phyloP scores from a whole-genome alignment of 2,329 filamentous ascomycete species.

The Calonectria pauciramosa region DNA sequence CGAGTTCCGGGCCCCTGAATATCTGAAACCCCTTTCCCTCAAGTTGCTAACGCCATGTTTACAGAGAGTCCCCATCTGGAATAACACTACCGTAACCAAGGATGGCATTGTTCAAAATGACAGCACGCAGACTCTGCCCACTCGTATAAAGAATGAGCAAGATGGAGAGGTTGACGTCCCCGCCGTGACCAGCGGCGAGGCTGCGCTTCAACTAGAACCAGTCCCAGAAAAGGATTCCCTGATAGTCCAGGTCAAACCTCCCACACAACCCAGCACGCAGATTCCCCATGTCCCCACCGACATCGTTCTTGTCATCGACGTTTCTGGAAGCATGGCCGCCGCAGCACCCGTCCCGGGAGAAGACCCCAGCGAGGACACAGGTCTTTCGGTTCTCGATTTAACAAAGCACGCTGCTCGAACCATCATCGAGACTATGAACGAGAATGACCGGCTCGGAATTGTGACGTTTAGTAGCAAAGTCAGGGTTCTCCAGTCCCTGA shows the following conservation, averaged over 20 bases:
- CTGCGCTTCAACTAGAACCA: slow-evolving; percentile 55
- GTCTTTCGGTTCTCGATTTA: slow-evolving; percentile 69
- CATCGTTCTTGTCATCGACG: slow-evolving; percentile 73
- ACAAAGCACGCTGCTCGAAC: slow-evolving; percentile 72
- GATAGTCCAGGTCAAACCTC: slow-evolving; percentile 62
- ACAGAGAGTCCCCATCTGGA: slow-evolving; percentile 38
- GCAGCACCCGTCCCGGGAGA: slow-evolving; percentile 63
- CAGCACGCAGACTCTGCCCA: slow-evolving; percentile 13
- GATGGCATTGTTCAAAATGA: background rate
- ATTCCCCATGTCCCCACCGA: slow-evolving; percentile 66
- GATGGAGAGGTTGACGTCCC: slow-evolving; percentile 5
- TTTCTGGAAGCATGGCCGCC: slow-evolving; percentile 69
- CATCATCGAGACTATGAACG: slow-evolving; percentile 68
- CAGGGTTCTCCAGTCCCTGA: slow-evolving; percentile 60
- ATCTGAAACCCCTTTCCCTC: background rate
- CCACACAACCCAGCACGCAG: slow-evolving; percentile 48
- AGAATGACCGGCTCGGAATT: slow-evolving; percentile 69
- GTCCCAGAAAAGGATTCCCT: slow-evolving; percentile 55
- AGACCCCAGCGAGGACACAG: slow-evolving; percentile 60
- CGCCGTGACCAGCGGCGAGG: slow-evolving; percentile 25
- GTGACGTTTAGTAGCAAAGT: slow-evolving; percentile 65
- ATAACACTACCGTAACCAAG: slow-evolving; percentile 13
- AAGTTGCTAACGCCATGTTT: background rate
- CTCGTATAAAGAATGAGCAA: slow-evolving; percentile 9
- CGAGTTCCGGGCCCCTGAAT: background rate